Conservation (phyloP, 2,329 filamentous ascomycete genomes). For the Colletotrichum aenigma region DNA sequence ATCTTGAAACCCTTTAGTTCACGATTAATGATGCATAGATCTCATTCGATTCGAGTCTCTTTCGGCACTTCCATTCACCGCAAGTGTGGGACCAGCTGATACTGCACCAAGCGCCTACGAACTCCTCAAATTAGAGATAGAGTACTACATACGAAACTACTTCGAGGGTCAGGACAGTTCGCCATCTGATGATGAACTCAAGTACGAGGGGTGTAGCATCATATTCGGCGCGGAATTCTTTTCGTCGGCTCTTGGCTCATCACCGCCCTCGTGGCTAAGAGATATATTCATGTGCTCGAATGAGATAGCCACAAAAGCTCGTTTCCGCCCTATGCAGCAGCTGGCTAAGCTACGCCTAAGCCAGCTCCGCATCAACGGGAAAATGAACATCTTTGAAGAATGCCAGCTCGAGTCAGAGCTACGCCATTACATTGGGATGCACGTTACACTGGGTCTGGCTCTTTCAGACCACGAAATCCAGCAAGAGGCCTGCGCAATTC, state of each 20-base stretch:
- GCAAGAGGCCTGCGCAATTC: conserved; percentile 18
- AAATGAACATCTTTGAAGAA: conserved; percentile 28
- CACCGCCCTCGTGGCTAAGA: conserved; percentile 27
- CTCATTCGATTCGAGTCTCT: conserved; percentile 12
- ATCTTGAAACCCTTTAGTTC: neutral
- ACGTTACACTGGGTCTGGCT: neutral
- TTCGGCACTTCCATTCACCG: neutral
- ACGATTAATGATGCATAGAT: neutral
- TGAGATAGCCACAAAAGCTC: conserved; percentile 20
- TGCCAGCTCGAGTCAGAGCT: conserved; percentile 30
- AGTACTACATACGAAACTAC: conserved; percentile 29
- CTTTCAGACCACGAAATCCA: conserved; percentile 22
- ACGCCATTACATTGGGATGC: neutral
- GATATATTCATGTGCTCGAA: conserved; percentile 25
- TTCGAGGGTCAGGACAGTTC: conserved; percentile 22
- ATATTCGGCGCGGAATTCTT: conserved; percentile 30
- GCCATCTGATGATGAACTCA: conserved; percentile 24
- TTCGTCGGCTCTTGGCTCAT: neutral
- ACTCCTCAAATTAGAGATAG: conserved; percentile 37
- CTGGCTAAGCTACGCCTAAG: conserved; percentile 23
- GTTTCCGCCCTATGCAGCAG: conserved; percentile 27
- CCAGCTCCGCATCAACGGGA: conserved; percentile 29
- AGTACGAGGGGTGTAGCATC: conserved; percentile 29
- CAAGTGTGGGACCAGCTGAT: conserved; percentile 8
- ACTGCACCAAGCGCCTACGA: conserved; percentile 35